Percentiles rank a stretch among this genome's conserved stretches.
phyloP scores from a whole-genome alignment of 805 yeast genomes.

The Ogataea siamensis region DNA sequence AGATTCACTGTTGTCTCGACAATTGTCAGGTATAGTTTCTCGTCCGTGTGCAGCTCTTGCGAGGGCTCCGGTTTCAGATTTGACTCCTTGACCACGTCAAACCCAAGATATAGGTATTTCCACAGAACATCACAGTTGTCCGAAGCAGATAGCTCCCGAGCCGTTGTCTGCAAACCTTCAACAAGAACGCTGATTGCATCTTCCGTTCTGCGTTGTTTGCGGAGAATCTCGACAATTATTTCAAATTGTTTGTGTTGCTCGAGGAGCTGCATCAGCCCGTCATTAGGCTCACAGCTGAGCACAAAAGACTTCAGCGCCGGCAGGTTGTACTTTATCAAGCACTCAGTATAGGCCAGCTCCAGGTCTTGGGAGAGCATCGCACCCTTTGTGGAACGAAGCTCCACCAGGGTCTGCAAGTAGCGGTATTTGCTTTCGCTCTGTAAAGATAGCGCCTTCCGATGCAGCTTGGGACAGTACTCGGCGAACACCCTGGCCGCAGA shows the following conservation, averaged over 20 bases:
- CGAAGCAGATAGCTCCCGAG: too few species aligned
- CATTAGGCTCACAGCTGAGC: constrained; percentile 18
- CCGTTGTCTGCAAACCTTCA: constrained; percentile 18
- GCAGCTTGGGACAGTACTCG: constrained; percentile 39
- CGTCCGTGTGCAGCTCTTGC: constrained; percentile 30
- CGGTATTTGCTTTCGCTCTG: constrained; percentile 29
- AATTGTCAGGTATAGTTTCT: constrained; percentile 39
- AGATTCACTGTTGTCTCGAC: constrained; percentile 39
- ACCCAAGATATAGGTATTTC: constrained; percentile 36
- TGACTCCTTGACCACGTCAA: constrained; percentile 31
- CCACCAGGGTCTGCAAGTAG: constrained; percentile 37
- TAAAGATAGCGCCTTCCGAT: constrained; percentile 36
- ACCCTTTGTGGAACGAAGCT: constrained; percentile 16
- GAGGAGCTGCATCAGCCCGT: constrained; percentile 24
- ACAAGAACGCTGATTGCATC: constrained; percentile 35
- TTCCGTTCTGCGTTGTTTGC: constrained; percentile 23
- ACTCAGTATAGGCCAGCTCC: constrained; percentile 26
- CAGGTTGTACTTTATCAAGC: constrained; percentile 27
- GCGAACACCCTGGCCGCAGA: constrained; percentile 39
- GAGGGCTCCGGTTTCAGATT: constrained; percentile 19
- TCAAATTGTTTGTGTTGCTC: constrained; percentile 29
- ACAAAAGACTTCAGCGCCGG: constrained; percentile 20
- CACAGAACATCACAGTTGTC: constrained; percentile 29
- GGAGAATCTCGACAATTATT: constrained; percentile 34
- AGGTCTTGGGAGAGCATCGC: constrained; percentile 14